A percentile compares a stretch with the other conserved stretches of the same genome.
Evolutionary conservation across 23 red algal genomes (phyloP).

Genomic region (Gracilaria caudata): DNA sequence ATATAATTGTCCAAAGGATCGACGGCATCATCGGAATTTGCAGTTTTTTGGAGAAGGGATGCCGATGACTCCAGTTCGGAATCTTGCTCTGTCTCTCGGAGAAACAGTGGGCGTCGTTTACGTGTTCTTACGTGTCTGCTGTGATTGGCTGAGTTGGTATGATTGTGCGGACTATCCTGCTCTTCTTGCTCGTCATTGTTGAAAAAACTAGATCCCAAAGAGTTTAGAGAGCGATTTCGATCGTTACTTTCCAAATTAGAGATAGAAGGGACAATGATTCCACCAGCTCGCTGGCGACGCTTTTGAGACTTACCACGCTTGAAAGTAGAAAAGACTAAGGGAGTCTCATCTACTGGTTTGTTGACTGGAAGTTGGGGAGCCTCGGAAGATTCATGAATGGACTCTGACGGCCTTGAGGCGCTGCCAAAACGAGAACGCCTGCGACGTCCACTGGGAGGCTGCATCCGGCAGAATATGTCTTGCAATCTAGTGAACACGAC

Average conservation of each 20-base stretch:
- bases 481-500: background rate
- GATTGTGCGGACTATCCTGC: background rate
- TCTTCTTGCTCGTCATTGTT: slow-evolving; percentile 17
- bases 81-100: background rate
- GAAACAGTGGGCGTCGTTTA: background rate
- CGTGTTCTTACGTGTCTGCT: background rate
- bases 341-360: background rate
- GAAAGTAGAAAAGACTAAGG: slow-evolving; percentile 14
- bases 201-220: slow-evolving; percentile 1
- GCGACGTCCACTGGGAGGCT: background rate
- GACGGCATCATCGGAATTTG: background rate
- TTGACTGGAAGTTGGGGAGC: background rate
- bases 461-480: background rate
- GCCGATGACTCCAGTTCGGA: background rate
- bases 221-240: slow-evolving; percentile 5
- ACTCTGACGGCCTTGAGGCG: background rate
- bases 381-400: background rate
- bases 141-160: background rate
- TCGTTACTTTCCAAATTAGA: slow-evolving; percentile 25
- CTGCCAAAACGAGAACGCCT: slow-evolving; percentile 17
- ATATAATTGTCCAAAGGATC: slow-evolving; percentile 40
- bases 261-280: background rate
- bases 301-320: slow-evolving; percentile 33
- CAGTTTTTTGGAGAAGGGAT: background rate
- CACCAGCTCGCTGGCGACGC: slow-evolving; percentile 18